Conservation (phyloP, 2,329 filamentous ascomycete genomes). For the Leptographium wingfieldii region DNA sequence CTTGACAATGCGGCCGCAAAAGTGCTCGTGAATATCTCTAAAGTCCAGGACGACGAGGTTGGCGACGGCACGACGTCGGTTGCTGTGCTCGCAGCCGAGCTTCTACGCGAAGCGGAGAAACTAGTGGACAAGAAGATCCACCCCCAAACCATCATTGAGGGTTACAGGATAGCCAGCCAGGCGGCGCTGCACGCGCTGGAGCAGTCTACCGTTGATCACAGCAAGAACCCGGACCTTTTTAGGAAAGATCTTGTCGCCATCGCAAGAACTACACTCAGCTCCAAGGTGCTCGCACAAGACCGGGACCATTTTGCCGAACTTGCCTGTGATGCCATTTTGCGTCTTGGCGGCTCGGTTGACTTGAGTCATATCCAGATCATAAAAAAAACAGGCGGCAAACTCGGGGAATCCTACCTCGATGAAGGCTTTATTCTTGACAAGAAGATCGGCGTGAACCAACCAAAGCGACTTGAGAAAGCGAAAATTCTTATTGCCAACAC, state of each 20-base stretch:
- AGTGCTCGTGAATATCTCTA: constrained; percentile 97
- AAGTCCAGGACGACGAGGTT: constrained; percentile 97
- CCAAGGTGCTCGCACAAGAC: constrained; percentile 92
- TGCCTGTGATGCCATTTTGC: constrained; percentile 80
- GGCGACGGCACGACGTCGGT: constrained; percentile 98
- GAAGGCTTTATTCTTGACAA: constrained; percentile 98
- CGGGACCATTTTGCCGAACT: constrained; percentile 82
- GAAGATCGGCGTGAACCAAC: constrained; percentile 97
- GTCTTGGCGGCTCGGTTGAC: constrained; percentile 81
- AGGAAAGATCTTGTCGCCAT: constrained; percentile 82
- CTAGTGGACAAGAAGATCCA: constrained; percentile 97
- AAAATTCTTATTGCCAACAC: constrained; percentile 98
- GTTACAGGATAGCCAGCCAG: constrained; percentile 90
- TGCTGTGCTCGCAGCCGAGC: constrained; percentile 84
- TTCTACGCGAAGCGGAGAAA: constrained; percentile 92
- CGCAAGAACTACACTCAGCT: constrained; percentile 89
- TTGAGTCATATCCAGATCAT: constrained; percentile 98
- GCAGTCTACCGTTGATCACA: constrained; percentile 79
- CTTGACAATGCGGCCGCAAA: constrained; percentile 97
- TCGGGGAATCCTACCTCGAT: constrained; percentile 94
- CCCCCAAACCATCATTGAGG: constrained; percentile 98
- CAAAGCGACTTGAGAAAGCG: constrained; percentile 91
- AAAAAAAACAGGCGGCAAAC: constrained; percentile 97
- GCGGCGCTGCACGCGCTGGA: constrained; percentile 78
- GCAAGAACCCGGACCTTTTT: constrained; percentile 71